These are phyloP conservation scores for Trypanosoma vivax DNA, from an alignment of 208 protist genomes.

Conservation along the genomic window DNA sequence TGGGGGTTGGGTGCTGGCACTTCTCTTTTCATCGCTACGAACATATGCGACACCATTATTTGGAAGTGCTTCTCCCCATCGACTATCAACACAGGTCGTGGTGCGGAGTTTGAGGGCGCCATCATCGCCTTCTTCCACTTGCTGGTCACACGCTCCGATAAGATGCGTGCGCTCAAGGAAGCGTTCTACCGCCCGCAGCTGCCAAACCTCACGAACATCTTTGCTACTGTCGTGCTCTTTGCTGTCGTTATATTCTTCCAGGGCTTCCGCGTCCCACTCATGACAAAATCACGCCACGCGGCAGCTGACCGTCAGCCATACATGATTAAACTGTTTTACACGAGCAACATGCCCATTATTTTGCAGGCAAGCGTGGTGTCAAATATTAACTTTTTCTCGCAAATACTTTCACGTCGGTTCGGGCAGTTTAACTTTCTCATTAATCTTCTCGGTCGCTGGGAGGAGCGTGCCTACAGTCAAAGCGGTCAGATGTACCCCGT, in stretches of 20 bases:
- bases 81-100: constrained; percentile 97
- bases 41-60: constrained; percentile 99
- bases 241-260: constrained; percentile 99
- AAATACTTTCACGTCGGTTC: constrained; percentile 98
- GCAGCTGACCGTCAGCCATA: constrained; percentile 88
- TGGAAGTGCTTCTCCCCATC: constrained; percentile 99
- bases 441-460: constrained; percentile 97
- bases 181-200: constrained; percentile 99
- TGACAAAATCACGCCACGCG: constrained; percentile 79
- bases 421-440: constrained; percentile 96
- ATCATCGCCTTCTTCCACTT: constrained; percentile 99
- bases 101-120: constrained; percentile 98
- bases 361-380: constrained; percentile 98
- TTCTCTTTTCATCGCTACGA: constrained; percentile 99
- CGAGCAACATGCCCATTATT: constrained; percentile 99
- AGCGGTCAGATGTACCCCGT: constrained; percentile 88
- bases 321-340: constrained; percentile 99
- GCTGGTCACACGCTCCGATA: constrained; percentile 93
- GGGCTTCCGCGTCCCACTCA: constrained; percentile 97
- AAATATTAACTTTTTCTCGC: constrained; percentile 99
- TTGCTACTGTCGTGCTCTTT: constrained; percentile 99
- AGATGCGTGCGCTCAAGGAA: constrained; percentile 97
- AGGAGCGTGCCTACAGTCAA: constrained; percentile 67
- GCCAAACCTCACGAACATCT: constrained; percentile 99
- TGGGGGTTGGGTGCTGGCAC: constrained; percentile 99